phyloP scores from a whole-genome alignment of 805 yeast species.

The Hemisphaericaspora nanyangensis region DNA sequence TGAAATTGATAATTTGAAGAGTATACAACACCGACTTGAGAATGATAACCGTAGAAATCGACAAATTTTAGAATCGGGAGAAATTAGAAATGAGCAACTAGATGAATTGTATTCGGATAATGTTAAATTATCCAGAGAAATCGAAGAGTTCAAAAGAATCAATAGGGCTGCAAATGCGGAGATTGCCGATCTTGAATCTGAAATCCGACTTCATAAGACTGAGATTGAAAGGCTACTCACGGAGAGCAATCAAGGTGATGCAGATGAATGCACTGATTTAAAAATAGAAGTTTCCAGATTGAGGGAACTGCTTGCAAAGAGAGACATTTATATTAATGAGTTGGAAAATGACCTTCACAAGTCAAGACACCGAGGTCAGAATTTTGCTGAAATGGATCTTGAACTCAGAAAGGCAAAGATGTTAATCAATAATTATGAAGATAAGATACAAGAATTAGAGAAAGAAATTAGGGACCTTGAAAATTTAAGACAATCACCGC shows the following conservation, averaged over 20 bases:
- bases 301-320: slow-evolving; percentile 1
- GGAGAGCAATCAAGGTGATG: too few species aligned
- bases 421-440: not conserved
- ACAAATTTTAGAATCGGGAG: too few species aligned
- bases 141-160: not conserved
- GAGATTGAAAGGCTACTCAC: too few species aligned
- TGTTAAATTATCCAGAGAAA: not conserved
- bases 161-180: not conserved
- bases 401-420: slow-evolving; percentile 9
- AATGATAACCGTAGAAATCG: not conserved
- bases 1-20: not conserved
- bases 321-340: slow-evolving; percentile 4
- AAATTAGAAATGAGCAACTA: not conserved
- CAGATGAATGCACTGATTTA: not conserved
- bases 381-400: slow-evolving; percentile 16
- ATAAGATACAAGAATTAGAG: slow-evolving; percentile 2
- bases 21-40: not conserved
- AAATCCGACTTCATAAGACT: not conserved
- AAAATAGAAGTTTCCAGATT: not conserved
- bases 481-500: not conserved
- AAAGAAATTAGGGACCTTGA: not conserved
- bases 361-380: slow-evolving; percentile 7
- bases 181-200: not conserved
- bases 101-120: slow-evolving; percentile 5
- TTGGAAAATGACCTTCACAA: slow-evolving; percentile 1